Conservation (phyloP, 805 yeast species). For the Candida alai region DNA sequence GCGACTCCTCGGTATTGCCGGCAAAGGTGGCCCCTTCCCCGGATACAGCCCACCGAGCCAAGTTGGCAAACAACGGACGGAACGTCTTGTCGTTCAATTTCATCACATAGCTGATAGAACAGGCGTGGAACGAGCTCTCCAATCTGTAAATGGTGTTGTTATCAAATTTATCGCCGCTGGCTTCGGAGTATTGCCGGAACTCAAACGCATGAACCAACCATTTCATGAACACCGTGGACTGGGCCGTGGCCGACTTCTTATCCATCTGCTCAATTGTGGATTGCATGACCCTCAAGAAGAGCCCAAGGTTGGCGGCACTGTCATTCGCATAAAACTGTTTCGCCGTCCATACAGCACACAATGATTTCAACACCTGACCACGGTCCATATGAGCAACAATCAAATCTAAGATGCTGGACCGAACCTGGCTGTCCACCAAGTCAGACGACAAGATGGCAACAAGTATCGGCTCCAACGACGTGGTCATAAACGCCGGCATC, state of each 20-base stretch:
- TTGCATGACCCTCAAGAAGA: slow-evolving; percentile 67
- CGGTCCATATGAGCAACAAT: slow-evolving; percentile 66
- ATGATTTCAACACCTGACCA: slow-evolving; percentile 55
- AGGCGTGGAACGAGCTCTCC: slow-evolving; percentile 69
- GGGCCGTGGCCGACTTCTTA: slow-evolving; percentile 70
- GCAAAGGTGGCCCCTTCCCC: slow-evolving; percentile 62
- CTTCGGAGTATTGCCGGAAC: slow-evolving; percentile 47
- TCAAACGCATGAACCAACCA: slow-evolving; percentile 71
- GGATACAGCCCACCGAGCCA: slow-evolving; percentile 89
- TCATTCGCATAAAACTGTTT: slow-evolving; percentile 31
- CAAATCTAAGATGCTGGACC: slow-evolving; percentile 58
- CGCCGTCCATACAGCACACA: slow-evolving; percentile 59
- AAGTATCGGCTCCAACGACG: slow-evolving; percentile 63
- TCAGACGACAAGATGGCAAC: slow-evolving; percentile 53
- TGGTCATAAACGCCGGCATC: slow-evolving; percentile 79
- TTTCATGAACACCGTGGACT: slow-evolving; percentile 62
- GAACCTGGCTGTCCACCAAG: slow-evolving; percentile 55
- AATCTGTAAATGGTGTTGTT: slow-evolving; percentile 73
- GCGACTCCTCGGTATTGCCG: slow-evolving; percentile 46
- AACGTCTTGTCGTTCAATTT: slow-evolving; percentile 91
- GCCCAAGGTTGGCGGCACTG: slow-evolving; percentile 47
- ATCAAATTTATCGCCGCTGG: slow-evolving; percentile 41
- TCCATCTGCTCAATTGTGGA: slow-evolving; percentile 61
- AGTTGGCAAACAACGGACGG: slow-evolving; percentile 83
- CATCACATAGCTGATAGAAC: slow-evolving; percentile 76